Evolutionary conservation across 1,284 basidiomycete species (phyloP), one percentile per base, ranked within the genome.

Genomic region (Fomitopsis betulina): DNA sequence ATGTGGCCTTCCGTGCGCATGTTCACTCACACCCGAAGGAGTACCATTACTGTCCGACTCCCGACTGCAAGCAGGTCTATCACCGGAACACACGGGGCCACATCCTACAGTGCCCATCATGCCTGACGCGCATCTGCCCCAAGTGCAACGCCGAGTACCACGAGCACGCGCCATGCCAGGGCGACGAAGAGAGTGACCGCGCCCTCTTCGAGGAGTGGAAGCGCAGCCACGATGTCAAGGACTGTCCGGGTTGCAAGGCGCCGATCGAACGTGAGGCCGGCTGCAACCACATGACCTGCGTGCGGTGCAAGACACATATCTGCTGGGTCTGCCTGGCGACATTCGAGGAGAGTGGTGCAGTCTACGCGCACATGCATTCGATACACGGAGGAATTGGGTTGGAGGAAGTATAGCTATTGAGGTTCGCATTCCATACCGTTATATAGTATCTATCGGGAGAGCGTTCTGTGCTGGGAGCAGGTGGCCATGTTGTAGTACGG

Each of bases 251-350:
- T 0, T 91, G 89, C 74, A 79, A 79, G 57, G 77, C 79, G 2
- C 76, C 78, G 6, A 91, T 91, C 64, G 87, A 91, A 70, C 81
- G 84, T 45, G 75, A 73, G 33, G 86, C 85, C 61, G 89, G 89
- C 0, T 91, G 89, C 70, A 86, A 91, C 70, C 89, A 91, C 67
- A 84, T 91, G 78, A 84, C 80, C 32, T 91, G 89, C 70, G 76
- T 76, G 0, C 77, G 79, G 32, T 91, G 89, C 68, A 78, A 81
- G 63, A 83, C 85, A 1, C 89, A 91, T 67, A 86, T 85, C 2
- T 91, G 89, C 61, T 91, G 89, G 89, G 81, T 82, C 17, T 91
- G 89, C 67, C 65, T 87, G 67, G 71, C 78, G 68, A 87, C 84
- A 33, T 91, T 91, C 70, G 75, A 80, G 0, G 72, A 73, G 27